Evolutionary conservation across 257 asterid genomes (phyloP), one percentile per base, ranked within the genome.

Genomic region (Capsicum pubescens): DNA sequence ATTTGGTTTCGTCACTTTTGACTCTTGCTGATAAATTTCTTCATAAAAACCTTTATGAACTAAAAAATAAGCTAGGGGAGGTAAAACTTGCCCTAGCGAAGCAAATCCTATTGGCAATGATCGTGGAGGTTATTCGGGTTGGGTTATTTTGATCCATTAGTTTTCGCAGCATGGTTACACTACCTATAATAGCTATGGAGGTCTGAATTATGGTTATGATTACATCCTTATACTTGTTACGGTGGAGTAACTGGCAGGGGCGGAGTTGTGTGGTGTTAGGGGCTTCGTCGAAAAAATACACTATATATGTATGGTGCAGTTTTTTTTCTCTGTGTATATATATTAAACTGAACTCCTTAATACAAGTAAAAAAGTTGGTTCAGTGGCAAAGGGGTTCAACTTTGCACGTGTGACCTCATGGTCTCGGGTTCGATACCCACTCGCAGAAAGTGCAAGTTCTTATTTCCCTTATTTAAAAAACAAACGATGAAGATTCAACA

Each of bases 51-150:
- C 93, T 92, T 86, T 98, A 95, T 80, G 98, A 95, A 61, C 85
- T 95, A 85, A 89, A 86, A 76, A 97, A 95, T 42, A 95, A 93
- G 88, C 97, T 92, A 84, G 99, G 94, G 71, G 99, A 95, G 90
- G 99, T 95, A 80, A 95, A 95, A 87, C 95, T 94, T 55, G 99
- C 98, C 63, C 94, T 91, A 63, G 98, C 99, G 99, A 94, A 80
- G 89, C 93, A 78, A 92, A 85, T 87, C 90, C 97, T 58, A 93
- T 97, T 80, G 94, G 93, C 46, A 90, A 93, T 50, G 32, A 26
- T 26, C 32, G 32, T 26, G 32, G 32, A 61, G 92, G 93, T 42
- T 92, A 90, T 88, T 95, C 83, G 81, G 92, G 94, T 35, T 95
- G 94, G 93, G 92, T 66, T 86, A 93, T 61, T 90, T 97, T 86